Evolutionary conservation across 2,329 filamentous ascomycete genomes (phyloP), one percentile per base, ranked within the genome.

Genomic region (Fusarium penzigii): DNA sequence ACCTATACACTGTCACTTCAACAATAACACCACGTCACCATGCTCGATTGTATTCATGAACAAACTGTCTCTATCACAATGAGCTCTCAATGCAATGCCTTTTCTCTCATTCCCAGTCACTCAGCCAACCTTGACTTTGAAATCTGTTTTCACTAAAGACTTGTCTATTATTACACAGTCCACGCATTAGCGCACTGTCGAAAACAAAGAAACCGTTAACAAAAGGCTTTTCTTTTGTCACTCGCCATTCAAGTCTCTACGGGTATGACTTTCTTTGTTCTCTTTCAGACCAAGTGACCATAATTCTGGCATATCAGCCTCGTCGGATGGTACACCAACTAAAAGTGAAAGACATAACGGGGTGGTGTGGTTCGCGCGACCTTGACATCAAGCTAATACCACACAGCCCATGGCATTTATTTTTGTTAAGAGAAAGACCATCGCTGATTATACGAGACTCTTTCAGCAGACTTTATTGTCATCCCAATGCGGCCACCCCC

Each of bases 401-500:
- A 36, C 32, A 36, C 20, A 25, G 20, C 20, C 32, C 32, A 36
- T 14, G 13, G 5, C 10, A 36, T 36, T 36, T 14, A 36, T 36
- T 36, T 14, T 36, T 14, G 10, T 12, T 5, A 11, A 14, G 10
- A 36, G 32, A 11, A 11, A 17, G 11, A 10, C 25, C 11, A 40
- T 49, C 51, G 39, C 58, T 61, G 61, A 58, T 46, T 61, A 51
- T 49, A 42, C 52, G 17, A 17, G 11, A 32, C 17, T 20, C 5
- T 25, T 25, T 25, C 20, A 25, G 20, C 4, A 48, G 49, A n/a
- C 39, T 34, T 39, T 61, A 62, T 62, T 62, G 52, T 58, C 25
- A 34, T 44, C 52, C 49, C 9, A 12, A 52, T 62, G 32, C 17
- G 55, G 56, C 29, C 43, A 25, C 44, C 40, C 40, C 34, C 20